Evolutionary conservation across 495 filamentous ascomycete genomes (phyloP).

Genomic region (Lepidopterella palustris): DNA sequence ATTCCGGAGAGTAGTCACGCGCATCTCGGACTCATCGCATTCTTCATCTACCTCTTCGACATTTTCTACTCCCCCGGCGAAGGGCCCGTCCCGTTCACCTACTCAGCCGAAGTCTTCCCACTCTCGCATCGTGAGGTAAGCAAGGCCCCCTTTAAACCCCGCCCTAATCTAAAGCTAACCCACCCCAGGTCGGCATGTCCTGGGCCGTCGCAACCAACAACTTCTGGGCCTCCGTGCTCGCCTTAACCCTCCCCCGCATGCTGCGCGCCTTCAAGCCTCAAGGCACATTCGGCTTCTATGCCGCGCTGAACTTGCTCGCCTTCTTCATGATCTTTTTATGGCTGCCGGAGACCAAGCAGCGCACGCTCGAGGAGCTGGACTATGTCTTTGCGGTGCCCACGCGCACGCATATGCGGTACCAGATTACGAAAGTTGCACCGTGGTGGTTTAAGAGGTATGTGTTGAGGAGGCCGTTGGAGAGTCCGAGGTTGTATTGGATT

Average conservation of each 20-base stretch:
- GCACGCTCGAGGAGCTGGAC: slow-evolving; percentile 71
- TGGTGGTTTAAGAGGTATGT: slow-evolving; percentile 33
- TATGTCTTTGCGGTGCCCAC: slow-evolving; percentile 55
- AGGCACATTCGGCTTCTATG: slow-evolving; percentile 41
- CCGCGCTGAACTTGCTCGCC: slow-evolving; percentile 55
- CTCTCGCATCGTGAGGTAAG: slow-evolving; percentile 61
- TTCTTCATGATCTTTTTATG: slow-evolving; percentile 62
- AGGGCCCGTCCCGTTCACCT: slow-evolving; percentile 77
- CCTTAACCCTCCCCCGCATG: slow-evolving; percentile 60
- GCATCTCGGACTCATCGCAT: slow-evolving; percentile 56
- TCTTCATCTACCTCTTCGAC: slow-evolving; percentile 66
- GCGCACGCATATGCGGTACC: slow-evolving; percentile 35
- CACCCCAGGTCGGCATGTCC: slow-evolving; percentile 53
- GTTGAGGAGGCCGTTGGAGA: too few species aligned
- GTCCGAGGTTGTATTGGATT: too few species aligned
- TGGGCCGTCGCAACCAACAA: slow-evolving; percentile 64
- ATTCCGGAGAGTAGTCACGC: slow-evolving; percentile 48
- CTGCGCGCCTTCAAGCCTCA: slow-evolving; percentile 33
- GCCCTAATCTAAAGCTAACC: not conserved
- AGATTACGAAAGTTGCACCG: slow-evolving; percentile 28
- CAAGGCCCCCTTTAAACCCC: not conserved
- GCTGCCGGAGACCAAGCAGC: slow-evolving; percentile 63
- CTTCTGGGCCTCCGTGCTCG: slow-evolving; percentile 59
- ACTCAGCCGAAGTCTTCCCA: slow-evolving; percentile 73
- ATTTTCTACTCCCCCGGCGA: slow-evolving; percentile 75